Evolutionary conservation across 2,329 filamentous ascomycete species (phyloP).

Genomic region (Proliferodiscus dingleyae): DNA sequence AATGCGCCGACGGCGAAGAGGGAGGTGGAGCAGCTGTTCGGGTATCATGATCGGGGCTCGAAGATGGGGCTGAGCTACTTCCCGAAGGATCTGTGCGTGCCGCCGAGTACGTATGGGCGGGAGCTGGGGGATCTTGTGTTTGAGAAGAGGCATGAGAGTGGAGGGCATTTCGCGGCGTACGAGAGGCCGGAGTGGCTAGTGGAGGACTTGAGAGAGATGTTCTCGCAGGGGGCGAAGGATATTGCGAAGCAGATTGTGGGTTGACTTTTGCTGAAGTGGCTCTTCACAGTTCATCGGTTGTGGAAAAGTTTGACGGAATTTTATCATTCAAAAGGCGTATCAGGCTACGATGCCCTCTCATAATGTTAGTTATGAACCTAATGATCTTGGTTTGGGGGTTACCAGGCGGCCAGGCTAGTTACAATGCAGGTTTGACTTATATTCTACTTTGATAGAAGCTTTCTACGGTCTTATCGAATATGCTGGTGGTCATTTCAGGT

Average conservation of each 20-base stretch:
- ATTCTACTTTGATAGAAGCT: no score
- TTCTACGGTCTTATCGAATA: no score
- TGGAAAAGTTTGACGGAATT: no score
- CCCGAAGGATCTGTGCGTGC: constrained; percentile 51
- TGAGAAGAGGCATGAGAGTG: constrained; percentile 34
- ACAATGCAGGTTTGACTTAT: no score
- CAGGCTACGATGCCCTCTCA: no score
- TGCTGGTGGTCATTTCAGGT: no score
- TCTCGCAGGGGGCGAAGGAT: constrained; percentile 42
- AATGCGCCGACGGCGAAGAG: constrained; percentile 33
- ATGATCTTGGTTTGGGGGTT: no score
- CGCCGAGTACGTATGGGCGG: constrained; percentile 49
- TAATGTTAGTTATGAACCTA: no score
- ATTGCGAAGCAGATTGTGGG: constrained; percentile 17
- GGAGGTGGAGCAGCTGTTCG: neutral
- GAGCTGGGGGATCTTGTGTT: constrained; percentile 57
- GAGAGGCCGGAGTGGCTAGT: constrained; percentile 50
- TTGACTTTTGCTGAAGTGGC: neutral
- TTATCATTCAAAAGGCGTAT: no score
- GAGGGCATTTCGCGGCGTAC: constrained; percentile 53
- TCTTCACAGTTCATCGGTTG: no score
- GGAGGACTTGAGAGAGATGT: constrained; percentile 52
- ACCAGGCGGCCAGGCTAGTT: no score
- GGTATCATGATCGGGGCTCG: constrained; percentile 30
- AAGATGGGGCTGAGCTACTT: constrained; percentile 52